phyloP scores from a whole-genome alignment of 331 rosid species.

The Pyrus hybrid region DNA sequence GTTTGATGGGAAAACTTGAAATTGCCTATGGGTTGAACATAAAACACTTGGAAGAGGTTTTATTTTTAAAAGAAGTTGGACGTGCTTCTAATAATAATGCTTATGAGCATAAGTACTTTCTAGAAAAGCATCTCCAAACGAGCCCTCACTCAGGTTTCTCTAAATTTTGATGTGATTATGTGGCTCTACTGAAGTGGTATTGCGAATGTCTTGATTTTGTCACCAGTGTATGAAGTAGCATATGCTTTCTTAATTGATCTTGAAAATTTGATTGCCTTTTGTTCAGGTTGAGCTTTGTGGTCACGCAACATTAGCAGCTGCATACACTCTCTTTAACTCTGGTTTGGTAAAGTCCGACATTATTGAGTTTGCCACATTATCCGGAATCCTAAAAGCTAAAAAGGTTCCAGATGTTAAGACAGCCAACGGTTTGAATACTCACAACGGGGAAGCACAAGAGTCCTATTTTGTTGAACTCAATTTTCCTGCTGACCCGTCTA shows the following conservation, averaged over 20 bases:
- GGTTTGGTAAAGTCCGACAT: conserved; percentile 31
- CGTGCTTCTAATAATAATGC: too few species aligned
- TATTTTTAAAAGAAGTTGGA: too few species aligned
- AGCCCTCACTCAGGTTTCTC: too few species aligned
- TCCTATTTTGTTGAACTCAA: conserved; percentile 49
- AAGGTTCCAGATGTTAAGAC: conserved; percentile 17
- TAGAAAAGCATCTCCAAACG: too few species aligned
- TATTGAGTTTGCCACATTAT: conserved; percentile 56
- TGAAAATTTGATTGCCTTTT: neutral
- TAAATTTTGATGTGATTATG: neutral
- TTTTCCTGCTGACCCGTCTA: conserved; percentile 33
- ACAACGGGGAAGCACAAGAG: conserved; percentile 23
- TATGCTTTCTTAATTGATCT: neutral
- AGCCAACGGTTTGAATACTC: conserved; percentile 11
- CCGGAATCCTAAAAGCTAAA: conserved; percentile 53
- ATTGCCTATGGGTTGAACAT: too few species aligned
- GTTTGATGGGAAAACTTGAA: too few species aligned
- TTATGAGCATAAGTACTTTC: too few species aligned
- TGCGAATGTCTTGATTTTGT: neutral
- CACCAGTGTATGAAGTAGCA: neutral
- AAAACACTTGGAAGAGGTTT: too few species aligned
- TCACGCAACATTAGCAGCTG: conserved; percentile 83
- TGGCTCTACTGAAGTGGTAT: neutral
- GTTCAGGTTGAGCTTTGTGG: conserved; percentile 76
- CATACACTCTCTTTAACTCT: conserved; percentile 48